Base-by-base conservation (phyloP, 768 basidiomycete species). In the Termitomyces sp. region DNA sequence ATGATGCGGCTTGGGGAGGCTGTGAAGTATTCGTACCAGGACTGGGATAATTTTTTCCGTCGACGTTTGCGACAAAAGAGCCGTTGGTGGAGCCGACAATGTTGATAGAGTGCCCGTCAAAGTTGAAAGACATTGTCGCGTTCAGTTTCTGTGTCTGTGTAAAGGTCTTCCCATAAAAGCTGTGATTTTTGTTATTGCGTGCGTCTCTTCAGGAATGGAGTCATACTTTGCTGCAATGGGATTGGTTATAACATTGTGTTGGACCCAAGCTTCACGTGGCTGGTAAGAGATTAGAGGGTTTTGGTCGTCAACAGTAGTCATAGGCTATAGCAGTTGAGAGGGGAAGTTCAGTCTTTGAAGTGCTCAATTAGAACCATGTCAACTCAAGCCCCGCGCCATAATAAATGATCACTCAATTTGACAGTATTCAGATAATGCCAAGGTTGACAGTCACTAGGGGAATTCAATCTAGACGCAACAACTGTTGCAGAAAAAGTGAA, bases 201-300 rank as follows among this genome's bases (percentile, higher is more conserved):
- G 40, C 7, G 22, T 22, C 9, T 20, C 44, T 0, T 20, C 18
- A 12, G 20, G 9, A 45, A 45, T 11, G 22, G 4, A 9, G 20
- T 20, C 42, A 33, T 32, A 61, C 60, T 61, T 56, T 18, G 28
- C 36, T 50, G 60, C 60, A 55, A 56, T 11, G 15, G 36, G 18
- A 38, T 61, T 48, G 7, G 54, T 56, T 5, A 15, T 56, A 40
- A 42, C 11, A 33, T 50, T 51, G 40, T 61, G 60, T 18, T 61
- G 60, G 8, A 40, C 12, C 60, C 60, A 61, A 48, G 60, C 60
- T 7, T 49, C 46, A 18, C 44, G 36, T 6, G 59, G 59, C 12
- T 55, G 44, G 38, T 60, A 60, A 15, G 45, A 39, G 22, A 60
- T 60, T 2, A 60, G 38, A 42, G 54, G 59, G 53, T 36, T 60